These are phyloP conservation scores for Vicia sativa DNA, from an alignment of 306 rosid genomes.

Conservation along the genomic window DNA sequence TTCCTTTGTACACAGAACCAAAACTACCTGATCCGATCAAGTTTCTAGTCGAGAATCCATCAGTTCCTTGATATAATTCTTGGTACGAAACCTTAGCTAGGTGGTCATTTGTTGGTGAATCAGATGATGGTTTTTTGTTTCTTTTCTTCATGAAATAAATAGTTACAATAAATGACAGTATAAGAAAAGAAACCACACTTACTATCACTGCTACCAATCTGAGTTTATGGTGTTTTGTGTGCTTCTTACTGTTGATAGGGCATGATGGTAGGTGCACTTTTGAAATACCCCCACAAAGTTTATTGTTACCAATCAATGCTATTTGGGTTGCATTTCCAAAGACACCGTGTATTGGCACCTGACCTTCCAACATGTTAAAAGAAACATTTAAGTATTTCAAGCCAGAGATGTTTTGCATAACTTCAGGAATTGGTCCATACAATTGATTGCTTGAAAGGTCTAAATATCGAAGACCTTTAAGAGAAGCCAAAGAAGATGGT, in stretches of 20 bases:
- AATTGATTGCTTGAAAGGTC: constrained; percentile 44
- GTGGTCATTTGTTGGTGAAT: not conserved
- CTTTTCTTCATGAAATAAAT: constrained; percentile 18
- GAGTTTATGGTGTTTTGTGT: not conserved
- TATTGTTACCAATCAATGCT: not conserved
- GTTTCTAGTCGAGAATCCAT: constrained; percentile 10
- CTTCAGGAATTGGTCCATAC: constrained; percentile 40
- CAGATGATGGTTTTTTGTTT: not conserved
- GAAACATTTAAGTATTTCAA: not conserved
- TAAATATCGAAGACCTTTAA: constrained; percentile 29
- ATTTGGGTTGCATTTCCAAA: not conserved
- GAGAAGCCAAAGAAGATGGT: constrained; percentile 32
- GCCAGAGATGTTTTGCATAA: constrained; percentile 3
- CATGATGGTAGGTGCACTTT: not conserved
- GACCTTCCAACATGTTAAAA: constrained; percentile 6
- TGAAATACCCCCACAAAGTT: constrained; percentile 7
- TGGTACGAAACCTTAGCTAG: constrained; percentile 28
- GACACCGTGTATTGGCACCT: not conserved
- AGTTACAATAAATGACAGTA: not conserved
- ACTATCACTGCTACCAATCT: not conserved
- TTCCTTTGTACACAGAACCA: constrained; percentile 6
- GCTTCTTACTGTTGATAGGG: not conserved
- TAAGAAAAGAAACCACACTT: not conserved
- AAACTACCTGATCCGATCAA: constrained; percentile 22
- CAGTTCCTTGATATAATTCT: constrained; percentile 7